Evolutionary conservation across 805 yeast species (phyloP).

Genomic region (Candida piceae): DNA sequence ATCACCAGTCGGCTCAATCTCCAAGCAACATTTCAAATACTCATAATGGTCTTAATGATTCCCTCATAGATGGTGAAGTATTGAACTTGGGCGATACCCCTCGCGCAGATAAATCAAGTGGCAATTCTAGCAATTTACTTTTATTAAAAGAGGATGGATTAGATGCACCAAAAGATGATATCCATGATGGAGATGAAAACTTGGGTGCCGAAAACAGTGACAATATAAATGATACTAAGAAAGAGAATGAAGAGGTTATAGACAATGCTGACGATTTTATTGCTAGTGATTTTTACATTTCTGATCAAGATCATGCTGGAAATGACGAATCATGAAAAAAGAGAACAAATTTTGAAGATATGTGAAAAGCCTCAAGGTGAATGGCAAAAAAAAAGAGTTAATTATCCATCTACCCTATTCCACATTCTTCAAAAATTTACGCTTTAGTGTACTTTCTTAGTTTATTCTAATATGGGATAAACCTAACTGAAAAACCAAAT

Average conservation of each 20-base stretch:
- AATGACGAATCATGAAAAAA: background rate
- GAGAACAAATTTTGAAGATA: too few relatives aligned
- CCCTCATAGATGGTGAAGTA: background rate
- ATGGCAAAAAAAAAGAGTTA: too few relatives aligned
- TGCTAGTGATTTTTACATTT: background rate
- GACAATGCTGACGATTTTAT: background rate
- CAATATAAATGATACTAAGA: background rate
- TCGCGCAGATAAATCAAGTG: background rate
- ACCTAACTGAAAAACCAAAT: too few relatives aligned
- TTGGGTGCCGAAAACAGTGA: background rate
- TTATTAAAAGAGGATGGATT: background rate
- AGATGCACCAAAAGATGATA: too few relatives aligned
- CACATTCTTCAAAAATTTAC: too few relatives aligned
- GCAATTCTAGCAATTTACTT: background rate
- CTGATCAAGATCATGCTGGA: background rate
- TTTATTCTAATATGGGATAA: too few relatives aligned
- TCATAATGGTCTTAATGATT: background rate
- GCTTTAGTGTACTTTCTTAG: too few relatives aligned
- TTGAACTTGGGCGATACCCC: background rate
- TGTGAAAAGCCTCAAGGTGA: too few relatives aligned
- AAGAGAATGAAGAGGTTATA: background rate
- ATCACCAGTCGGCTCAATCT: conserved; percentile 7
- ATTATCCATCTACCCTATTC: too few relatives aligned
- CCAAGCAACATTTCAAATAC: conserved; percentile 1
- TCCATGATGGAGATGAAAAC: too few relatives aligned